Conservation (phyloP, 345 rosid genomes). For the Gossypium arboreum region DNA sequence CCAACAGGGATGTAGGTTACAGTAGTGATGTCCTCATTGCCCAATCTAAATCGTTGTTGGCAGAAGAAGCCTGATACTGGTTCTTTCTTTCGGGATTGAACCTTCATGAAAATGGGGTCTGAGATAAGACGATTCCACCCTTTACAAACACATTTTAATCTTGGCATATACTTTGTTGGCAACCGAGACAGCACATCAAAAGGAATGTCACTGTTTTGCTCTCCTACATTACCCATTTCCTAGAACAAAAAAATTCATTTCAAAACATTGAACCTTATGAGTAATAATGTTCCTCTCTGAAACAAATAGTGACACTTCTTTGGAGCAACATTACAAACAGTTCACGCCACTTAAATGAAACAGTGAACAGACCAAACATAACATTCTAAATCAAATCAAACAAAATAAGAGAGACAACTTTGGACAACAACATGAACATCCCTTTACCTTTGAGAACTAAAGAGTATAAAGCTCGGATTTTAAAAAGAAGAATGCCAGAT, state of each 20-base stretch:
- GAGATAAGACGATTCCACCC: constrained; percentile 29
- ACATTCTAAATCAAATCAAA: not conserved
- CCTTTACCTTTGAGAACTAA: not conserved
- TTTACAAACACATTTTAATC: constrained; percentile 31
- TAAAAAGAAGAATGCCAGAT: not conserved
- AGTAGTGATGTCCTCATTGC: constrained; percentile 23
- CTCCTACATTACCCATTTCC: not conserved
- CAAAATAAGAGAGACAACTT: not conserved
- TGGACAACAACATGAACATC: not conserved
- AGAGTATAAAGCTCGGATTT: not conserved
- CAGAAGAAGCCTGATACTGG: constrained; percentile 35
- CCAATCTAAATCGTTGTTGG: constrained; percentile 25
- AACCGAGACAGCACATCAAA: constrained; percentile 34
- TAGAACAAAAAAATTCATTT: not conserved
- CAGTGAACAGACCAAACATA: not conserved
- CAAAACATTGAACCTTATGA: not conserved
- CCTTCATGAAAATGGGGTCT: constrained; percentile 24
- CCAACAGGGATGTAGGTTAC: constrained; percentile 32
- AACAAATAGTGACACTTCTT: not conserved
- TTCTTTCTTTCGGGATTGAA: constrained; percentile 27
- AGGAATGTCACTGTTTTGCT: constrained; percentile 20
- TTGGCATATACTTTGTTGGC: constrained; percentile 28
- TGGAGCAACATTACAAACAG: not conserved
- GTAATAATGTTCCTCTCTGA: no score
- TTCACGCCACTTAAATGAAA: not conserved